Evolutionary conservation across 202 grass and related monocot genomes (phyloP), one percentile per base, ranked within the genome.

Genomic region (Panicum virgatum): DNA sequence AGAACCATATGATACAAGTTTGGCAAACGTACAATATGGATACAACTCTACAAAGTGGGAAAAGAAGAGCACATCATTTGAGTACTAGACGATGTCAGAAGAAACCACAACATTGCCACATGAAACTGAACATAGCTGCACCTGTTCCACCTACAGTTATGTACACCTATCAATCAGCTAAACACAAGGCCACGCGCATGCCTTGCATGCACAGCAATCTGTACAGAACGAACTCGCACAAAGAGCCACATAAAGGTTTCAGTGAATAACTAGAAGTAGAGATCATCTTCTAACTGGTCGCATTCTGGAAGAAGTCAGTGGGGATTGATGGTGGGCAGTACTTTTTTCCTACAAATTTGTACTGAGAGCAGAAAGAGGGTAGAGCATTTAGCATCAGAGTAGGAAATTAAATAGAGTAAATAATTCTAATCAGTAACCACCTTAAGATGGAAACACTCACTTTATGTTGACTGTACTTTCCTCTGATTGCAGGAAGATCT

Each of bases 381-480:
- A 69, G 39, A n/a, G 3, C 18, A 22, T 72, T 76, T 42, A 81
- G 65, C 12, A 85, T 42, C 47, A 66, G 40, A 70, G 45, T 57
- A 84, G 2, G 57, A 75, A 80, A 51, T 15, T 15, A 48, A 48
- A 48, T 30, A n/a, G 57, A 50, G 42, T 7, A 76, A 62, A 76
- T 65, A 57, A 25, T 65, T 77, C 56, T 71, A 48, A 38, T 36
- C n/a, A 64, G 27, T 37, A 80, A 72, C 50, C 51, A 86, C 53
- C 79, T 76, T 59, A 39, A 75, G 46, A 50, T 82, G 72, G 69
- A 47, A 81, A 65, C 40, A 75, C 68, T 91, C 71, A 94, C 88
- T 88, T 89, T 91, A 81, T 91, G 72, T 75, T 94, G 91, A 64
- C 88, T 90, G 76, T 94, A 94, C 62, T 94, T 94, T 72, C 88